A percentile compares a stretch with the other conserved stretches of the same genome.
These are phyloP conservation scores for Nicotiana knightiana DNA, from an alignment of 257 asterid species.

Conservation along the genomic window DNA sequence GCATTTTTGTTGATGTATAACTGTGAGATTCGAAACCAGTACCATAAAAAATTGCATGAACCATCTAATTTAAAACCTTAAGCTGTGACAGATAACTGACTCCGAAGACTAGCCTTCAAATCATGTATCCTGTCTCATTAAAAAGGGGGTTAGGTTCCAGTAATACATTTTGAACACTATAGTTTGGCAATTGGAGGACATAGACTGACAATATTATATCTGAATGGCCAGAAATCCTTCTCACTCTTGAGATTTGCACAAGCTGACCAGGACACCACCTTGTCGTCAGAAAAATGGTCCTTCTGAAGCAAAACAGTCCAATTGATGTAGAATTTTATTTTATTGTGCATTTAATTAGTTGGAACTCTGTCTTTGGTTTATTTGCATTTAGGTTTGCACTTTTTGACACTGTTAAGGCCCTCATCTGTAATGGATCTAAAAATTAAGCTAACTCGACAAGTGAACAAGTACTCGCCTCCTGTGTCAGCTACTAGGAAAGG, in stretches of 20 bases:
- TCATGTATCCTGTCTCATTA: not conserved
- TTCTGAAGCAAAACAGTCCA: too few relatives aligned
- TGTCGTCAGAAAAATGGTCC: too few relatives aligned
- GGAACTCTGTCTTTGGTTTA: too few relatives aligned
- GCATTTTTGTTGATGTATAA: not conserved
- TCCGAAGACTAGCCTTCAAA: not conserved
- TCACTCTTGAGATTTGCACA: not conserved
- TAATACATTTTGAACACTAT: not conserved
- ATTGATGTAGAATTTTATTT: too few relatives aligned
- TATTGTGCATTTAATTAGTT: too few relatives aligned
- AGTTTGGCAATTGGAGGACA: not conserved
- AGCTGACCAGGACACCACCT: too few relatives aligned
- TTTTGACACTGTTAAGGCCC: too few relatives aligned
- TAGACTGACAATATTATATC: not conserved
- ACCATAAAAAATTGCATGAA: not conserved
- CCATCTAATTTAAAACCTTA: not conserved
- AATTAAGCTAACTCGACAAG: too few relatives aligned
- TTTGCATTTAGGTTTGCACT: too few relatives aligned
- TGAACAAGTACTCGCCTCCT: too few relatives aligned
- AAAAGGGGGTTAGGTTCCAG: not conserved
- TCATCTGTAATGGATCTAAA: too few relatives aligned
- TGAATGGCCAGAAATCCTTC: not conserved
- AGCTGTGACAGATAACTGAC: not conserved
- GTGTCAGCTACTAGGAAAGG: not conserved
- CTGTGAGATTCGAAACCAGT: not conserved